Percentiles rank a stretch among this genome's conserved stretches.
phyloP scores from a whole-genome alignment of 2,329 filamentous ascomycete species.

The Botryotinia globosa region DNA sequence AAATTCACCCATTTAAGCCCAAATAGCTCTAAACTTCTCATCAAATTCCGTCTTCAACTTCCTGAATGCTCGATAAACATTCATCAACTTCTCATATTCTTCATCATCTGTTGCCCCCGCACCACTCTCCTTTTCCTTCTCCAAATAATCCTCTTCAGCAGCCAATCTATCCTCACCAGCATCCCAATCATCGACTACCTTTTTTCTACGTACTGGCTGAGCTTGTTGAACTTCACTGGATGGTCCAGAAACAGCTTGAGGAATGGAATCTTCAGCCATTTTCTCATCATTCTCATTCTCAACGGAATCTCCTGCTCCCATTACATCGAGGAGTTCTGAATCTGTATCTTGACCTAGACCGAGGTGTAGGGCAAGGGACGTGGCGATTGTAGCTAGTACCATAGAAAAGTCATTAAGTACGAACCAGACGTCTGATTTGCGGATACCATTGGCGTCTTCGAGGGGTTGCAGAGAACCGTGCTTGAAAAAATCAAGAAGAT shows the following conservation, averaged over 20 bases:
- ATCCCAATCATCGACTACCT: slow-evolving; percentile 52
- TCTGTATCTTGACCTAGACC: slow-evolving; percentile 51
- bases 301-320: slow-evolving; percentile 49
- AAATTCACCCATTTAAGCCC: slow-evolving; percentile 28
- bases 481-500: slow-evolving; percentile 74
- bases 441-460: slow-evolving; percentile 63
- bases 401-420: slow-evolving; percentile 64
- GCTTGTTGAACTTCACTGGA: slow-evolving; percentile 18
- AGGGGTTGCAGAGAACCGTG: slow-evolving; percentile 64
- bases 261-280: slow-evolving; percentile 34
- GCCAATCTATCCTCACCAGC: slow-evolving; percentile 41
- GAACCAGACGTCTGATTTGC: slow-evolving; percentile 67
- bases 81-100: slow-evolving; percentile 48
- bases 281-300: slow-evolving; percentile 42
- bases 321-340: slow-evolving; percentile 43
- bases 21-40: slow-evolving; percentile 51
- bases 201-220: slow-evolving; percentile 29
- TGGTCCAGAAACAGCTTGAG: slow-evolving; percentile 18
- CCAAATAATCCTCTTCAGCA: slow-evolving; percentile 38
- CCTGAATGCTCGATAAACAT: slow-evolving; percentile 58
- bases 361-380: slow-evolving; percentile 58
- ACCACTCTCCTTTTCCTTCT: slow-evolving; percentile 39
- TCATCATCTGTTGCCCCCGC: slow-evolving; percentile 36
- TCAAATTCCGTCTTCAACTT: slow-evolving; percentile 59
- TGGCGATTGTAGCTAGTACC: slow-evolving; percentile 68